A percentile compares a stretch with the other conserved stretches of the same genome.
Conservation (phyloP, 2,329 filamentous ascomycete genomes). For the Penicillium sumatraense region DNA sequence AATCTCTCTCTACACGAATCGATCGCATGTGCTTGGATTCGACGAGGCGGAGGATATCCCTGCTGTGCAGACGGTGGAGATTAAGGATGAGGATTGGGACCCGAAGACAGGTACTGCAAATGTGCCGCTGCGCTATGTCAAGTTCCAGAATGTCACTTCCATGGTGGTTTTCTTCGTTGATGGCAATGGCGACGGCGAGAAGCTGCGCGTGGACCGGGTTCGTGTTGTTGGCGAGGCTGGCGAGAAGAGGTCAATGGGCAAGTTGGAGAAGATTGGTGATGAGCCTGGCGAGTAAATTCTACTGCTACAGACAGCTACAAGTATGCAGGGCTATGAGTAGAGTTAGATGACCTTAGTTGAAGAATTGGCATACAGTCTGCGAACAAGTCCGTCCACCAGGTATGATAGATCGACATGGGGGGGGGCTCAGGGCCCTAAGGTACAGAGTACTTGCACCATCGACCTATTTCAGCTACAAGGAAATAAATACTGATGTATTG, state of each 20-base stretch:
- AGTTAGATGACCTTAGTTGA: neutral
- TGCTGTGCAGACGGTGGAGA: slow-evolving; percentile 77
- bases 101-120: slow-evolving; percentile 70
- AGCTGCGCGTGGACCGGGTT: slow-evolving; percentile 70
- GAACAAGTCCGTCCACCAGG: too few relatives aligned
- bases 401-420: too few relatives aligned
- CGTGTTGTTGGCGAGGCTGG: slow-evolving; percentile 83
- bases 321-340: neutral
- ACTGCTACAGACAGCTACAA: slow-evolving; percentile 2
- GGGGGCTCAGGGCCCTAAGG: too few relatives aligned
- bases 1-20: slow-evolving; percentile 86
- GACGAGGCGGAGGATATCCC: slow-evolving; percentile 88
- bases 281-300: slow-evolving; percentile 63
- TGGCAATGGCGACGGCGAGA: slow-evolving; percentile 81
- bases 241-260: slow-evolving; percentile 90
- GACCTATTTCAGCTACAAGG: too few relatives aligned
- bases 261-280: slow-evolving; percentile 91
- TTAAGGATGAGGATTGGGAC: slow-evolving; percentile 81
- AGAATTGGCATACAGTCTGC: too few relatives aligned
- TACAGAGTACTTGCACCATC: too few relatives aligned
- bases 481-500: too few relatives aligned
- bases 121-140: slow-evolving; percentile 82
- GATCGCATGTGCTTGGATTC: slow-evolving; percentile 88
- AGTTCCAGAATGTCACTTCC: slow-evolving; percentile 92
- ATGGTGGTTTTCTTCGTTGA: slow-evolving; percentile 87